Evolutionary conservation across 306 rosid species (phyloP).

Genomic region (Quillaja saponaria): DNA sequence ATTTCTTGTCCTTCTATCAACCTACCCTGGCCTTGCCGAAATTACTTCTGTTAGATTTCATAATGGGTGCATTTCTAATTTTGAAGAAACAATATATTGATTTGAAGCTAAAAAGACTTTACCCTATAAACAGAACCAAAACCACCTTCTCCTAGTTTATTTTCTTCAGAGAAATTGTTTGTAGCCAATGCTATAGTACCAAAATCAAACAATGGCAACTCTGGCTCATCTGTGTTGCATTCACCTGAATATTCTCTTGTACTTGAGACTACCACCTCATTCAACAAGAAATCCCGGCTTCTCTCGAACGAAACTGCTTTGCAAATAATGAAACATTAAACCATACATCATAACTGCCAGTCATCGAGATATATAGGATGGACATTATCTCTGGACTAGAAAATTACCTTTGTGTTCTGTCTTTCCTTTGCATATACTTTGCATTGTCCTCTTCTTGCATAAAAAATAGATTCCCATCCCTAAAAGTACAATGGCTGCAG

Average conservation of each 20-base stretch:
- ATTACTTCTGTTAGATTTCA: constrained; percentile 13
- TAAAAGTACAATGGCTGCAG: constrained; percentile 39
- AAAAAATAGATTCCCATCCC: constrained; percentile 42
- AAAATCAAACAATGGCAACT: constrained; percentile 54
- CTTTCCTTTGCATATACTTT: constrained; percentile 12
- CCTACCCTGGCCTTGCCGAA: constrained; percentile 50
- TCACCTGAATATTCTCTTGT: constrained; percentile 47
- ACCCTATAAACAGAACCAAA: constrained; percentile 62
- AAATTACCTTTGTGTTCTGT: constrained; percentile 45
- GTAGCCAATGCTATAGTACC: constrained; percentile 45
- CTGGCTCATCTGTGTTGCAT: constrained; percentile 46
- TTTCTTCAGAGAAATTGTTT: constrained; percentile 41
- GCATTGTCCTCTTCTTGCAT: constrained; percentile 42
- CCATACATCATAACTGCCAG: constrained; percentile 5
- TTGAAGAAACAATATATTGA: constrained; percentile 3
- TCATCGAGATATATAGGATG: not conserved
- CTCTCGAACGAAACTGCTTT: constrained; percentile 53
- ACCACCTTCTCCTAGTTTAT: constrained; percentile 61
- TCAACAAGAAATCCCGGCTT: constrained; percentile 49
- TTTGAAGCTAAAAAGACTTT: constrained; percentile 15
- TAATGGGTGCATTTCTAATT: not conserved
- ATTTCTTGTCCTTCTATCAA: constrained; percentile 57
- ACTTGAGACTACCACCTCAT: constrained; percentile 45
- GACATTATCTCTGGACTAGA: not conserved
- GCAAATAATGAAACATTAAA: constrained; percentile 18